Percentiles rank a stretch among this genome's conserved stretches.
phyloP scores from a whole-genome alignment of 768 basidiomycete genomes.

The Kwoniella europaea region DNA sequence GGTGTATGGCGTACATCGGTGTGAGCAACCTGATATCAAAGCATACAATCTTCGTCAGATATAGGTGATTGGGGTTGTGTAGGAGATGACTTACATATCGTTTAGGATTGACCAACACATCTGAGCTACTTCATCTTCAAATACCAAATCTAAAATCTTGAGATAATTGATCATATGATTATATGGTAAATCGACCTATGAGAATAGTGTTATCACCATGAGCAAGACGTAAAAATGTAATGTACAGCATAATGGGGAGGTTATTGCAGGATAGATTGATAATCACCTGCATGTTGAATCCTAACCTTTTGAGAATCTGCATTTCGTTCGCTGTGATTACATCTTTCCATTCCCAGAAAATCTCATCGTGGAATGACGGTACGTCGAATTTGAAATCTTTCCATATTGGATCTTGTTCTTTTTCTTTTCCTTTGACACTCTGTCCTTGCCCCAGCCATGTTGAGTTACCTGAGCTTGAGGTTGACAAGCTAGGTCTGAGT shows the following conservation, averaged over 20 bases:
- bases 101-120: conserved; percentile 94
- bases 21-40: conserved; percentile 75
- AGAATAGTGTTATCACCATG: neutral
- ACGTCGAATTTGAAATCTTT: conserved; percentile 47
- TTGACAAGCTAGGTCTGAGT: conserved; percentile 27
- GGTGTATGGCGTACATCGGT: conserved; percentile 85
- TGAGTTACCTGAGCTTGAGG: neutral
- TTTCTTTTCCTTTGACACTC: conserved; percentile 61
- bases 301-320: conserved; percentile 94
- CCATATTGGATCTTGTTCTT: conserved; percentile 38
- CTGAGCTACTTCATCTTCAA: conserved; percentile 71
- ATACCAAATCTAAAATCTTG: conserved; percentile 82
- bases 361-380: conserved; percentile 50
- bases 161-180: conserved; percentile 93
- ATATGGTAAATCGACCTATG: conserved; percentile 82
- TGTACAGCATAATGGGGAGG: no score
- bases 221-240: neutral
- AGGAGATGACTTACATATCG: conserved; percentile 73
- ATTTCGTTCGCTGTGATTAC: conserved; percentile 92
- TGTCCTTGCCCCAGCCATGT: conserved; percentile 68
- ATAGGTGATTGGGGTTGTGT: no score
- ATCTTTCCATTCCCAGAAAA: conserved; percentile 90
- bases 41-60: no score
- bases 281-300: conserved; percentile 77
- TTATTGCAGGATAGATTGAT: neutral